A percentile compares a stretch with the other conserved stretches of the same genome.
These are phyloP conservation scores for Leishmania martiniquensis DNA, from an alignment of 208 protist genomes.

Conservation along the genomic window DNA sequence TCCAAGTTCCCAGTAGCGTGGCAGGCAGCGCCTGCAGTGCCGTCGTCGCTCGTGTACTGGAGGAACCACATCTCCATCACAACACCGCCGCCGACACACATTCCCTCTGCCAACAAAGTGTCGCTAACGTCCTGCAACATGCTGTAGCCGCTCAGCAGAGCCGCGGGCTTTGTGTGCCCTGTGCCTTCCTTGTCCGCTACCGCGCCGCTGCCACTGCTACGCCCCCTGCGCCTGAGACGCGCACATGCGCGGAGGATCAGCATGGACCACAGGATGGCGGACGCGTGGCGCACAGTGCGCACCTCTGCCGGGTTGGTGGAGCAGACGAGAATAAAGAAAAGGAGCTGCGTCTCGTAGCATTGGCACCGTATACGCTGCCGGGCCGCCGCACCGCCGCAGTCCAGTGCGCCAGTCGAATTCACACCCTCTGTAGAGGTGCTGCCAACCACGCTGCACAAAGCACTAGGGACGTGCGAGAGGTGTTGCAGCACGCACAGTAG, in stretches of 20 bases:
- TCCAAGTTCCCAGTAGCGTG: slow-evolving; percentile 2
- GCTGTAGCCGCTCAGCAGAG: background rate
- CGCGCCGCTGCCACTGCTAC: background rate
- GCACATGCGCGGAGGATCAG: slow-evolving; percentile 42
- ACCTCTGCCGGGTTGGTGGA: slow-evolving; percentile 19
- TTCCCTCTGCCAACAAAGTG: slow-evolving; percentile 39
- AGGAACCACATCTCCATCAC: slow-evolving; percentile 65
- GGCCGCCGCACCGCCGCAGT: background rate
- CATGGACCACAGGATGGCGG: slow-evolving; percentile 30
- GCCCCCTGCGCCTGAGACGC: slow-evolving; percentile 4
- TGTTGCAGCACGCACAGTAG: slow-evolving; percentile 46
- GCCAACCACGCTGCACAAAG: slow-evolving; percentile 18
- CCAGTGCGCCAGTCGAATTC: background rate
- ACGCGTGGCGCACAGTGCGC: slow-evolving; percentile 17
- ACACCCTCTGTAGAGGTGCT: background rate
- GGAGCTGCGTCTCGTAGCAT: slow-evolving; percentile 45
- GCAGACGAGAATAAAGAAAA: slow-evolving; percentile 44
- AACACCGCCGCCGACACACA: slow-evolving; percentile 36
- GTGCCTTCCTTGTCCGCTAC: slow-evolving; percentile 8
- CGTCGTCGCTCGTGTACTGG: slow-evolving; percentile 10
- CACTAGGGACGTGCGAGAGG: slow-evolving; percentile 32
- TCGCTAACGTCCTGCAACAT: slow-evolving; percentile 46
- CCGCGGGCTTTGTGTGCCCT: background rate
- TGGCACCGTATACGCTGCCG: slow-evolving; percentile 2
- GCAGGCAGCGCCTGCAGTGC: background rate